These are phyloP conservation scores for Candida lessepsii DNA, from an alignment of 805 yeast species.

Conservation along the genomic window DNA sequence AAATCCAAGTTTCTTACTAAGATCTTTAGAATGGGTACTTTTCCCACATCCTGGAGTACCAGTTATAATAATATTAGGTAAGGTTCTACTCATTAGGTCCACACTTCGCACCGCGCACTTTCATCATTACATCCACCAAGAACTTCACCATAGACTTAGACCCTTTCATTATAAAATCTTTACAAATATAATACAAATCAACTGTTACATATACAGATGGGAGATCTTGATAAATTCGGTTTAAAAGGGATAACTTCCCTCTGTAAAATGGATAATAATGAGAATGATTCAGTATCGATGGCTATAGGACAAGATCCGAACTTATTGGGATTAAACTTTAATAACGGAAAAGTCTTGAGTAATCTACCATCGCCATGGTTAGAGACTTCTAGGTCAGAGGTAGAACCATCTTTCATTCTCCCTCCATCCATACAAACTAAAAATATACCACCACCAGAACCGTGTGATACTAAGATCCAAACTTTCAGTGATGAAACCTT, in stretches of 20 bases:
- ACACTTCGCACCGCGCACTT: constrained; percentile 7
- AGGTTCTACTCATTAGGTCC: constrained; percentile 21
- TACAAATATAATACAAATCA: constrained; percentile 2
- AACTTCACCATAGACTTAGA: too few relatives aligned
- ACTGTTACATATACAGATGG: constrained; percentile 13
- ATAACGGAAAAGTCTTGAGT: constrained; percentile 49
- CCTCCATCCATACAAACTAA: constrained; percentile 48
- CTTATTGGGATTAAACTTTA: constrained; percentile 62
- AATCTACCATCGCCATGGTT: constrained; percentile 92
- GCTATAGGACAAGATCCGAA: constrained; percentile 76
- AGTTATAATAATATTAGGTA: constrained; percentile 82
- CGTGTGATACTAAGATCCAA: constrained; percentile 50
- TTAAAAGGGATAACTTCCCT: constrained; percentile 61
- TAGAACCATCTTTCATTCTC: constrained; percentile 74
- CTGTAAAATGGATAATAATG: constrained; percentile 60
- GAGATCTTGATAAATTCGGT: constrained; percentile 64
- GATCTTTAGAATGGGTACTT: constrained; percentile 61
- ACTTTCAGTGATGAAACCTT: constrained; percentile 86
- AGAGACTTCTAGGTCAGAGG: constrained; percentile 85
- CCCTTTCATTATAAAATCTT: too few relatives aligned
- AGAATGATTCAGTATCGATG: constrained; percentile 51
- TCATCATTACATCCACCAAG: neutral
- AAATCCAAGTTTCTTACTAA: constrained; percentile 20
- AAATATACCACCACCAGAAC: constrained; percentile 40
- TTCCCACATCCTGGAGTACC: constrained; percentile 97